Conservation (phyloP, 495 filamentous ascomycete genomes). For the Neurospora sp. region DNA sequence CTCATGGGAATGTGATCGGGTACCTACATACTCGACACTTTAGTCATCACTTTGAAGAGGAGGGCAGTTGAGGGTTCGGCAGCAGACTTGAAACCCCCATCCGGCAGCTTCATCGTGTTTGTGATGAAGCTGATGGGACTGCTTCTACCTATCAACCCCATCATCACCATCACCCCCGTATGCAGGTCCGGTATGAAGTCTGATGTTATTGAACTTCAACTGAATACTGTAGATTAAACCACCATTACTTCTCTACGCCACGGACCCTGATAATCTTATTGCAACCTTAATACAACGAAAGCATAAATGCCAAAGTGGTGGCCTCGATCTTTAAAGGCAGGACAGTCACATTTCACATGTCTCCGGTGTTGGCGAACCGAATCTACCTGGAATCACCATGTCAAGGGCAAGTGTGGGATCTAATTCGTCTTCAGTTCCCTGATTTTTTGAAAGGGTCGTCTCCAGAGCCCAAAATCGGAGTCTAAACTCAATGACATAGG, state of each 20-base stretch:
- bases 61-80: background rate
- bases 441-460: background rate
- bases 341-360: background rate
- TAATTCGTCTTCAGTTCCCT: background rate
- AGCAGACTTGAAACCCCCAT: background rate
- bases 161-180: background rate
- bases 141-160: background rate
- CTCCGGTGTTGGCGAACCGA: background rate
- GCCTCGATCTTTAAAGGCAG: background rate
- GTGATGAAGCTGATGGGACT: background rate
- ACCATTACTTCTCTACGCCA: background rate
- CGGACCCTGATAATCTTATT: background rate
- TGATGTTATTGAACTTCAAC: background rate
- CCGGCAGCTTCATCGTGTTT: background rate
- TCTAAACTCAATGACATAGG: background rate
- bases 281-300: background rate
- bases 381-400: background rate
- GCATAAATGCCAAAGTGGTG: background rate
- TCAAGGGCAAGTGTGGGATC: background rate
- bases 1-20: background rate
- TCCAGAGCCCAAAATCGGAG: background rate
- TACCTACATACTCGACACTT: background rate
- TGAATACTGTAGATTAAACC: background rate
- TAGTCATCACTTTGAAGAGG: background rate
- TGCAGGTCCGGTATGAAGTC: background rate